phyloP scores from a whole-genome alignment of 106 monocot genomes.

The Cymbidium sinense region DNA sequence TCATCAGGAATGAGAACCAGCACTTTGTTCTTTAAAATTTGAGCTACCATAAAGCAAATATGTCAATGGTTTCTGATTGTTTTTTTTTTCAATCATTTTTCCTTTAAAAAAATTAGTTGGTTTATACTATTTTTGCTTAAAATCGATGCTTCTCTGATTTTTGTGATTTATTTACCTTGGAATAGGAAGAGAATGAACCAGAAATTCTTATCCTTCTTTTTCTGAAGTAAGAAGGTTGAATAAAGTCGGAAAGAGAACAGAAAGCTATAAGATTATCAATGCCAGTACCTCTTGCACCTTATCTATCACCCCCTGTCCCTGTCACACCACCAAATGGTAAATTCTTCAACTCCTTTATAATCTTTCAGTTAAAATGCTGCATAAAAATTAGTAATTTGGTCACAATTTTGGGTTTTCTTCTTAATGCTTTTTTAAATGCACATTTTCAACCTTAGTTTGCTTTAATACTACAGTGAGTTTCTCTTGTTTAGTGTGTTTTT shows the following conservation, averaged over 20 bases:
- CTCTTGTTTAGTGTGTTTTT: no score
- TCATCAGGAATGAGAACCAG: not conserved
- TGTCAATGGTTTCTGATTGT: not conserved
- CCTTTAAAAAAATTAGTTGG: no score
- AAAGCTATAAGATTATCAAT: slow-evolving; percentile 31
- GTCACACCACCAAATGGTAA: slow-evolving; percentile 51
- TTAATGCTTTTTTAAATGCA: not conserved
- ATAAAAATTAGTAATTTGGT: no score
- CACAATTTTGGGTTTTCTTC: not conserved
- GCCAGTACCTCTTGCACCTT: slow-evolving; percentile 95
- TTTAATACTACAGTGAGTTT: no score
- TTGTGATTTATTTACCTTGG: not conserved
- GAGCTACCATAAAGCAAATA: not conserved
- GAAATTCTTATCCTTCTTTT: not conserved
- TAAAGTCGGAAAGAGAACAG: not conserved
- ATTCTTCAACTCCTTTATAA: not conserved
- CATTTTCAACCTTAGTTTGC: not conserved
- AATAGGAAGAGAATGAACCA: not conserved
- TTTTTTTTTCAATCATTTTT: not conserved
- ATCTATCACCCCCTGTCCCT: slow-evolving; percentile 61
- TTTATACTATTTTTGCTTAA: not conserved
- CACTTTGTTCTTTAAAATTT: not conserved
- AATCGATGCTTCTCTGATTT: not conserved
- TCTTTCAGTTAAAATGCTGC: no score
- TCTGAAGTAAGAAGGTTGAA: not conserved